phyloP scores from a whole-genome alignment of 2,329 filamentous ascomycete genomes.

The Chrysosporium queenslandicum region DNA sequence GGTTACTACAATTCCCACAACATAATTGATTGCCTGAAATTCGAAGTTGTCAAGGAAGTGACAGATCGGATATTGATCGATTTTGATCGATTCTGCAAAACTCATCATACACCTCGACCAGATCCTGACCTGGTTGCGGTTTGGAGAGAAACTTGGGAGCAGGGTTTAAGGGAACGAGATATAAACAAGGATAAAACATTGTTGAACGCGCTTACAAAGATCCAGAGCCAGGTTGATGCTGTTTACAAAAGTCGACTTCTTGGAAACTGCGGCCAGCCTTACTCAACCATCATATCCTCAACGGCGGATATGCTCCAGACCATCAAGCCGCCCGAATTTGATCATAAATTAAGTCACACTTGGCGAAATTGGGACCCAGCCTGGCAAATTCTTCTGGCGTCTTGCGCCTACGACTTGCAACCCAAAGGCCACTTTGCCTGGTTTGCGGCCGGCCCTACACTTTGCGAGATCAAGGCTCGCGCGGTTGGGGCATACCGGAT shows the following conservation, averaged over 20 bases:
- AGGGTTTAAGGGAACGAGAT: slow-evolving; percentile 17
- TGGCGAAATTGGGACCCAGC: slow-evolving; percentile 28
- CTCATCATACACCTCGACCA: slow-evolving; percentile 14
- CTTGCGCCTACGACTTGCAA: slow-evolving; percentile 26
- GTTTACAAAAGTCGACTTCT: slow-evolving; percentile 14
- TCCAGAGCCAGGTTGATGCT: slow-evolving; percentile 19
- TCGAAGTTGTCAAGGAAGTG: slow-evolving; percentile 30
- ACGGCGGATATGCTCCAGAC: slow-evolving; percentile 24
- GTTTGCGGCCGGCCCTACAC: slow-evolving; percentile 21
- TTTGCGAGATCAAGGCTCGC: slow-evolving; percentile 26
- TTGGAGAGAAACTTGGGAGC: slow-evolving; percentile 23
- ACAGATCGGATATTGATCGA: slow-evolving; percentile 24
- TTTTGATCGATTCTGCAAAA: slow-evolving; percentile 25
- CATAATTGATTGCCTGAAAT: slow-evolving; percentile 39
- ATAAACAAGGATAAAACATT: slow-evolving; percentile 13
- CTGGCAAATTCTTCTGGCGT: slow-evolving; percentile 32
- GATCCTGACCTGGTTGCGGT: slow-evolving; percentile 31
- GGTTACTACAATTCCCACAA: slow-evolving; percentile 20
- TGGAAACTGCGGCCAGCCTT: slow-evolving; percentile 15
- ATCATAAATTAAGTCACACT: slow-evolving; percentile 28
- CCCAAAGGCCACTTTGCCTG: slow-evolving; percentile 17
- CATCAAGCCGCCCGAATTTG: slow-evolving; percentile 25
- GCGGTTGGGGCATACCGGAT: slow-evolving; percentile 10
- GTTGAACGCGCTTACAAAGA: slow-evolving; percentile 16
- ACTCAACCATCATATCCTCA: slow-evolving; percentile 21